These are phyloP conservation scores for Hirsutella rhossiliensis DNA, from an alignment of 2,329 filamentous ascomycete genomes.

Conservation along the genomic window DNA sequence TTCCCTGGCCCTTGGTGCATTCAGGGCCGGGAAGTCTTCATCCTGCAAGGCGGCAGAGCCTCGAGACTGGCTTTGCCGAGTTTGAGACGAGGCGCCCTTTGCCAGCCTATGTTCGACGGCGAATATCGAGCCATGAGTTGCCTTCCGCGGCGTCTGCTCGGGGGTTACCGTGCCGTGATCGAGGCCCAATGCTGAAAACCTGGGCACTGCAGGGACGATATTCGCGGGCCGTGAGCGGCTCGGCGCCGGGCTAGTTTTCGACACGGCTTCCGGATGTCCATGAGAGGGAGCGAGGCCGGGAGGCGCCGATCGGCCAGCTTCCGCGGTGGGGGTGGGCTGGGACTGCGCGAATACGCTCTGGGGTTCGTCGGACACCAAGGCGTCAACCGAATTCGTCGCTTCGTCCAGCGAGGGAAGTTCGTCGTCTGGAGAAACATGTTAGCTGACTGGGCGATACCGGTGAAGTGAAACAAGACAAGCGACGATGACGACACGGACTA, in stretches of 20 bases:
- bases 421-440: constrained; percentile 42
- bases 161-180: constrained; percentile 17
- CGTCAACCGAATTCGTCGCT: constrained; percentile 52
- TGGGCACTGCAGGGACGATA: constrained; percentile 14
- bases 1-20: constrained; percentile 29
- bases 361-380: constrained; percentile 51
- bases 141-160: constrained; percentile 19
- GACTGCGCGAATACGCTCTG: constrained; percentile 7
- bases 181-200: constrained; percentile 12
- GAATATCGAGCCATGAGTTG: constrained; percentile 17
- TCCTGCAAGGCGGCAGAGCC: constrained; percentile 31
- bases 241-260: constrained; percentile 9
- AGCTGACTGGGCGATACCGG: constrained; percentile 18
- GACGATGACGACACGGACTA: constrained; percentile 13
- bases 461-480: constrained; percentile 7
- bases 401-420: constrained; percentile 49
- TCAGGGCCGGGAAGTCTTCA: constrained; percentile 51
- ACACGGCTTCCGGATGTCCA: constrained; percentile 8
- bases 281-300: constrained; percentile 16
- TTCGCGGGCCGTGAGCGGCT: constrained; percentile 8
- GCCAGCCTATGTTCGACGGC: constrained; percentile 33
- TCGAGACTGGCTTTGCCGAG: constrained; percentile 11
- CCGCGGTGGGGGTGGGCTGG: not conserved
- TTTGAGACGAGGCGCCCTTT: constrained; percentile 30
- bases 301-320: constrained; percentile 14